Base-by-base conservation (phyloP, 1,139 yeast genomes). In the Magnusiomyces ingens region DNA sequence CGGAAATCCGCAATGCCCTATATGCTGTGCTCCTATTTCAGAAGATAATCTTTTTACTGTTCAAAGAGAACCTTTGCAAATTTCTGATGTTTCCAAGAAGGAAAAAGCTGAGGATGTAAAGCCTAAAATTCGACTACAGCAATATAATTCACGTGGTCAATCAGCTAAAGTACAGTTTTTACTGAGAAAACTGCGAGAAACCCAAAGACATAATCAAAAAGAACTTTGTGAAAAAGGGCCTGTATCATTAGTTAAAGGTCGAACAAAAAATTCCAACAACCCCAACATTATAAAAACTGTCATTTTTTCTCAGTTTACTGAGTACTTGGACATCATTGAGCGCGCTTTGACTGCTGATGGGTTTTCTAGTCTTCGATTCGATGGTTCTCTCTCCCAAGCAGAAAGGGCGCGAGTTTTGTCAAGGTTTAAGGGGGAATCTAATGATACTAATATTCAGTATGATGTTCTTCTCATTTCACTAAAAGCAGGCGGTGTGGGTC, bases 401-500 rank as follows among this genome's bases (percentile, higher is more conserved):
- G 88, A 85, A 56, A 75, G 99, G 40, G 79, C 82, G 35, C 70
- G 70, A 17, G 80, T 88, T 0, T 69, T 91, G 48, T 76, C 74
- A 17, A 75, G 75, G 18, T 91, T 91, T 65, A 71, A 72, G 45
- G 62, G 64, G 35, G 66, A 64, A 48, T 59, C 64, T 15, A 61
- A 66, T 15, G 72, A 72, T 52, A n/a, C 15, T 5, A 45, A 45
- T 4, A 15, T n/a, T 15, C 12, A n/a, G 2, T 37, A 37, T 29
- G 47, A 49, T 3, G n/a, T 91, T 1, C 67, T 93, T 18, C 71
- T 91, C 19, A 69, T 93, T 38, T 86, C 96, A 1, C 72, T 91
- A 57, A 91, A 89, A 67, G 95, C 98, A 0, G 98, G 99, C 17
- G 98, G 98, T 3, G 96, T 91, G 8, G 99, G 99, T 0, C 75